Evolutionary conservation across 2,329 filamentous ascomycete species (phyloP).

Genomic region (Bipolaris bicolor): DNA sequence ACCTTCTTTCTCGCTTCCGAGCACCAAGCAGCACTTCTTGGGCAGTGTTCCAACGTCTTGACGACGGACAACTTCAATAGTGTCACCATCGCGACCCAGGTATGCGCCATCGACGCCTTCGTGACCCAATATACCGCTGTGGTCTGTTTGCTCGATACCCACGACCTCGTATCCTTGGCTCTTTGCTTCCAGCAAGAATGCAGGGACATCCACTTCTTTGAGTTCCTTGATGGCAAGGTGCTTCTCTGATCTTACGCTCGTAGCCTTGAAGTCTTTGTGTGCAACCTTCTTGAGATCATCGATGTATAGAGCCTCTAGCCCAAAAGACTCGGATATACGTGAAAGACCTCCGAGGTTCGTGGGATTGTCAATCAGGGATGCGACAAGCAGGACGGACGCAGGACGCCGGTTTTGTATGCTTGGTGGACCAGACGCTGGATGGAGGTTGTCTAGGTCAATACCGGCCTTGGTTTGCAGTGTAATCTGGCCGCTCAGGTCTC

Average conservation of each 20-base stretch:
- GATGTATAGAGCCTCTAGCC: conserved; percentile 55
- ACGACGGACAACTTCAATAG: not conserved
- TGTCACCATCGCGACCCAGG: not conserved
- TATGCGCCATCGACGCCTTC: conserved; percentile 8
- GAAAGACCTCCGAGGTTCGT: conserved; percentile 59
- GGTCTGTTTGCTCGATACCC: conserved; percentile 62
- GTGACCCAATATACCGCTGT: conserved; percentile 53
- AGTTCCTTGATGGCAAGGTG: conserved; percentile 56
- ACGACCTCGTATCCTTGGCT: conserved; percentile 58
- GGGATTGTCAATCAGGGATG: conserved; percentile 58
- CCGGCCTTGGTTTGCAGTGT: conserved; percentile 62
- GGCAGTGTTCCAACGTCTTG: conserved; percentile 40
- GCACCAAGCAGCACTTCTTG: conserved; percentile 52
- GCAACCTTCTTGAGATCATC: conserved; percentile 49
- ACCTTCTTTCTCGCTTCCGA: conserved; percentile 60
- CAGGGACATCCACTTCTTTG: conserved; percentile 37
- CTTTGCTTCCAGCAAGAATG: conserved; percentile 52
- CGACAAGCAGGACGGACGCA: conserved; percentile 54
- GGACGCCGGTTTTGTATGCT: conserved; percentile 28
- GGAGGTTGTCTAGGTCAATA: conserved; percentile 46
- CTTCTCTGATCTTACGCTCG: conserved; percentile 57
- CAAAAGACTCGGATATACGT: conserved; percentile 60
- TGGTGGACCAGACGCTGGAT: conserved; percentile 26
- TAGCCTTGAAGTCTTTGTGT: conserved; percentile 58
- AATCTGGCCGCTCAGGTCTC: conserved; percentile 12